Conservation (phyloP, 192 early-diverging fungal genomes). For the Backusella circina region DNA sequence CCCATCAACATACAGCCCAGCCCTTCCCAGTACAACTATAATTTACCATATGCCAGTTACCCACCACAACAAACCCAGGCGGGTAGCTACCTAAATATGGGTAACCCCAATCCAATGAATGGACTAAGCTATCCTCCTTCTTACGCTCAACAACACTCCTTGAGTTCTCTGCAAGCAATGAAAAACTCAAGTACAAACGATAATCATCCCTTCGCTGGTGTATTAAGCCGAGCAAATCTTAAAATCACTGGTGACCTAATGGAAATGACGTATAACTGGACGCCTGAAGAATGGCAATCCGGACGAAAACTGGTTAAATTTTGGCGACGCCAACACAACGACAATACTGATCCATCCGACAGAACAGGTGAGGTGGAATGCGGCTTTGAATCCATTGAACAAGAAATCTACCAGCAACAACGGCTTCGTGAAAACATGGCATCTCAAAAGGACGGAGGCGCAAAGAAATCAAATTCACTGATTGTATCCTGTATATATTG, state of each 20-base stretch:
- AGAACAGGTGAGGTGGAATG: slow-evolving; percentile 12
- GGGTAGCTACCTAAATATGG: neutral
- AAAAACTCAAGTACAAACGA: neutral
- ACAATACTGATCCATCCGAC: slow-evolving; percentile 52
- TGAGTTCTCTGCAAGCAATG: neutral
- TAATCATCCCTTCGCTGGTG: slow-evolving; percentile 52
- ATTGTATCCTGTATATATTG: slow-evolving; percentile 82
- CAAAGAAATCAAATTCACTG: slow-evolving; percentile 35
- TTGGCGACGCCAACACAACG: slow-evolving; percentile 63
- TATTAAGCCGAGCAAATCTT: slow-evolving; percentile 70
- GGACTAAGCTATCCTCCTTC: neutral
- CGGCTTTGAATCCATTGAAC: slow-evolving; percentile 28
- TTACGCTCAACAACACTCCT: neutral
- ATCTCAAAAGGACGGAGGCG: slow-evolving; percentile 52
- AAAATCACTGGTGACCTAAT: slow-evolving; percentile 67
- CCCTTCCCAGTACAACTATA: neutral
- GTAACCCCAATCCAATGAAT: neutral
- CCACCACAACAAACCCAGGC: neutral
- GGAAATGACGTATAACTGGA: slow-evolving; percentile 66
- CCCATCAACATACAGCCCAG: neutral
- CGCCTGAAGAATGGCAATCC: slow-evolving; percentile 58
- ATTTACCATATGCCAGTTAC: neutral
- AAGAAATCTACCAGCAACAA: slow-evolving; percentile 56
- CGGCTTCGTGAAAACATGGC: slow-evolving; percentile 46
- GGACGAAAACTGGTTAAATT: slow-evolving; percentile 72